Evolutionary conservation across 495 filamentous ascomycete species (phyloP).

Genomic region (Viridothelium virens): DNA sequence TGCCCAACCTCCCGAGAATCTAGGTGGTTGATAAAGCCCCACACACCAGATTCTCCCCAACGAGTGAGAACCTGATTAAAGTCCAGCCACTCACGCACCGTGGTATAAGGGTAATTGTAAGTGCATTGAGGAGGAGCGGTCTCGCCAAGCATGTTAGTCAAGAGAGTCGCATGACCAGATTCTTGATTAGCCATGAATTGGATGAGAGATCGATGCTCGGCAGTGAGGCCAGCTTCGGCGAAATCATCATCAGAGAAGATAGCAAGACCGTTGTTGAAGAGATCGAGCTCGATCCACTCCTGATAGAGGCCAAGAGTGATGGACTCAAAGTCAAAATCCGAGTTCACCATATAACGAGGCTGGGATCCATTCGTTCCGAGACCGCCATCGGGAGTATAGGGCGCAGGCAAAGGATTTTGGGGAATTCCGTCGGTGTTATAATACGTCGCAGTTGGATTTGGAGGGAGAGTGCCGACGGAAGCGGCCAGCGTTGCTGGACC

Average conservation of each 20-base stretch:
- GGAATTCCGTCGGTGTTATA: constrained; percentile 69
- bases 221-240: constrained; percentile 53
- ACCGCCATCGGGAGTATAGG: constrained; percentile 68
- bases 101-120: constrained; percentile 76
- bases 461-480: constrained; percentile 27
- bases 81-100: constrained; percentile 71
- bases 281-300: constrained; percentile 82
- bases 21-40: constrained; percentile 75
- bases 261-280: constrained; percentile 72
- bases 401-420: constrained; percentile 55
- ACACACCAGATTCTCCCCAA: constrained; percentile 74
- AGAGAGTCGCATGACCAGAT: constrained; percentile 66
- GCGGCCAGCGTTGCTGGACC: constrained; percentile 24
- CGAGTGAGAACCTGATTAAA: constrained; percentile 83
- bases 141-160: constrained; percentile 74
- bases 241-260: constrained; percentile 67
- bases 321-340: constrained; percentile 36
- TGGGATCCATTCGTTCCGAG: constrained; percentile 67
- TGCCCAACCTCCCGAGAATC: constrained; percentile 67
- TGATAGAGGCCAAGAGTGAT: constrained; percentile 58
- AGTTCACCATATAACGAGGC: constrained; percentile 57
- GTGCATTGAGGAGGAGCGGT: constrained; percentile 66
- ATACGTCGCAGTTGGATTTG: constrained; percentile 37
- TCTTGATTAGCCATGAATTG: constrained; percentile 85
- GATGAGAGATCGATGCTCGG: constrained; percentile 64